Evolutionary conservation across 768 basidiomycete genomes (phyloP), one percentile per base, ranked within the genome.

Genomic region (Phanerochaete carnosa): DNA sequence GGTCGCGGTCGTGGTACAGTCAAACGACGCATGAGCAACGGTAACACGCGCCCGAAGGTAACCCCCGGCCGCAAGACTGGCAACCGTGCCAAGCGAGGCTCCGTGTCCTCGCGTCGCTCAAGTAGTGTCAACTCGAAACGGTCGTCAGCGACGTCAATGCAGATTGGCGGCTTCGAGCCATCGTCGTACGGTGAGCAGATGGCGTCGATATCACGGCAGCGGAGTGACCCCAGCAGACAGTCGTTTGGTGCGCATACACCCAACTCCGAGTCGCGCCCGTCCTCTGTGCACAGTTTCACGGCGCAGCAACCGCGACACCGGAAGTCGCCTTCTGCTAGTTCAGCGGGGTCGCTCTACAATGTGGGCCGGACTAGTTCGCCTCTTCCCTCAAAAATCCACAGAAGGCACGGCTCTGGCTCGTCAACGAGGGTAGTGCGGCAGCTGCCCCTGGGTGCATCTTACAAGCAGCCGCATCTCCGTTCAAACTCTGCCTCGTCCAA

Each of bases 111-210:
- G 25, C 83, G 90, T 50, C 85, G 95, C 28, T 95, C 94, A 15
- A 95, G 92, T 70, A 94, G 92, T 60, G 90, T 95, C 64, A 95
- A 94, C 69, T 97, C 95, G 6, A 79, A 89, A 35, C 79, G 94
- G 43, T 88, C 86, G 0, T 87, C 85, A 9, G 72, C 79, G 12
- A 77, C 80, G 23, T 85, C 84, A 1, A 71, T 76, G 55, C 79
- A 80, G 49, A 61, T 75, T 28, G 69, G 74, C 9, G 64, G 81
- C n/a, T 68, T 90, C 37, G 89, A 87, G 58, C 86, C 85, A 9
- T 82, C 84, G 3, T 74, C 74, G 43, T 80, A 69, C 55, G 61
- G 65, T 25, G 76, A 76, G 25, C 54, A 37, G 23, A 55, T 55
- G 35, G 25, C 33, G 35, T 37, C 63, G 13, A 74, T 81, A 33